These are phyloP conservation scores for Firmiana major DNA, from an alignment of 345 rosid genomes.

Conservation along the genomic window DNA sequence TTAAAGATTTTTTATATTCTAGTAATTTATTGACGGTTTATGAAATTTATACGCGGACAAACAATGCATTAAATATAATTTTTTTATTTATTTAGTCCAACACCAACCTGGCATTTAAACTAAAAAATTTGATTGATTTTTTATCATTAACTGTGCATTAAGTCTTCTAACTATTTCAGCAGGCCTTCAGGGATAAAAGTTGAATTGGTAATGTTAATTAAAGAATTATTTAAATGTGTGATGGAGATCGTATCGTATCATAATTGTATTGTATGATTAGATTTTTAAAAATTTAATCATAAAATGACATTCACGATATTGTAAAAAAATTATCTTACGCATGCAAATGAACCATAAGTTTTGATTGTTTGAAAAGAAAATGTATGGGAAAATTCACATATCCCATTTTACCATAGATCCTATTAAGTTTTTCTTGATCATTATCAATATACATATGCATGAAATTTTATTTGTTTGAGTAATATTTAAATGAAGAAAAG, in stretches of 20 bases:
- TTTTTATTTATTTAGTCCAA: neutral
- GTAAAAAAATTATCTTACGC: no score
- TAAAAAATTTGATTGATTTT: neutral
- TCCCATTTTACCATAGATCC: neutral
- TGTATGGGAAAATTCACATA: neutral
- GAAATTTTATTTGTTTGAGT: neutral
- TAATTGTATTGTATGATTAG: no score
- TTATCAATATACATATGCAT: no score
- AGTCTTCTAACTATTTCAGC: neutral
- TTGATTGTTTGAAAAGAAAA: neutral
- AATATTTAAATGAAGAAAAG: neutral
- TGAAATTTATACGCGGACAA: no score
- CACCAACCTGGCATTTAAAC: neutral
- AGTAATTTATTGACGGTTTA: no score
- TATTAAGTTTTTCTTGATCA: neutral
- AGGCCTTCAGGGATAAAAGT: no score
- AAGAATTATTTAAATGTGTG: neutral
- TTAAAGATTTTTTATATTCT: no score
- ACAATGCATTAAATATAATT: no score
- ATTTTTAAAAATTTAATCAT: no score
- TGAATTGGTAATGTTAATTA: neutral
- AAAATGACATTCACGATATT: no score
- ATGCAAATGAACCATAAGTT: neutral
- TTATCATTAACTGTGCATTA: conserved; percentile 7
- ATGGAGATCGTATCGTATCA: no score